Base-by-base conservation (phyloP, 148 eudicot species). In the Silene uniflora region DNA sequence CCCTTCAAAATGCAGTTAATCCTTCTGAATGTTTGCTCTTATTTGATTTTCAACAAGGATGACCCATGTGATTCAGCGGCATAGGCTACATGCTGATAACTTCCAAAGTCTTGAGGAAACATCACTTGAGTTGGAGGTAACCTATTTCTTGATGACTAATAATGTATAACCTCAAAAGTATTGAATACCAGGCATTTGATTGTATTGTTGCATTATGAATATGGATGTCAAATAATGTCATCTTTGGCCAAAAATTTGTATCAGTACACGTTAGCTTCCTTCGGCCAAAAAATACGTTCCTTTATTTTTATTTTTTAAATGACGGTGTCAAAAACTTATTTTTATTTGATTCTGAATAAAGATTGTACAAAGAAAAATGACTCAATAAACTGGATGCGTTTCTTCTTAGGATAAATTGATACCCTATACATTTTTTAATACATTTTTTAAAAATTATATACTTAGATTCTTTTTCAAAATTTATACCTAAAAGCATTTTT, bases 31-130 rank as follows among this genome's bases (percentile, higher is more conserved):
- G 10, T 39, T 39, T 56, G 49, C 23, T 74, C 10, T 63, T 54
- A 5, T 32, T 59, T 60, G 54, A 22, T 46, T 76, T 16, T 77
- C 9, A 12, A 81, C 9, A 12, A 81, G 83, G 83, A 81, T 81
- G 83, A 35, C 73, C 13, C 77, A 81, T 59, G 80, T 81, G 9
- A 74, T 81, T 60, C 80, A 77, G n/a, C 73, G 83, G 18, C 77
- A 81, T 54, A 81, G 67, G 80, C 71, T 81, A 52, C 83, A 81
- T 77, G 83, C 73, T 9, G 83, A 81, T 62, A 81, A 81, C 64
- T 54, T 73, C 22, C 76, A 81, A 66, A 77, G 29, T 61, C 0
- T 76, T 14, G 83, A 77, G 11, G 71, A 81, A 67, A 60, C 80
- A 60, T 73, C 80, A n/a, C 70, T 67, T 23, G 59, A 59, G 35